A percentile compares a stretch with the other conserved stretches of the same genome.
Conservation (phyloP, 331 rosid genomes). For the Phaseolus coccineus region DNA sequence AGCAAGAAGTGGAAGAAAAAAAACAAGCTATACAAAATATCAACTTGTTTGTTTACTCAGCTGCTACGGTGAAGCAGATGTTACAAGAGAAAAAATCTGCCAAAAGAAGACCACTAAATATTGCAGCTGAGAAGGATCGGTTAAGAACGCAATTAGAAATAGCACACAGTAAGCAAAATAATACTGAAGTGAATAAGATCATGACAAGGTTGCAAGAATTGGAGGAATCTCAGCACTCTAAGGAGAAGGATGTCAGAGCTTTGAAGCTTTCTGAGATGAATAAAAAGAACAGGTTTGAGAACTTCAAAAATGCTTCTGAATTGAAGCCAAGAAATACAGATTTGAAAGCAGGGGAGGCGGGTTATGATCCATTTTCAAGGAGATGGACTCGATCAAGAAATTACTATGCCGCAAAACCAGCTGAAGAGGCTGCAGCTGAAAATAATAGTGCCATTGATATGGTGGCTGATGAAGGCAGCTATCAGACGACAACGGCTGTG, state of each 20-base stretch:
- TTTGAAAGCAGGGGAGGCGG: conserved; percentile 94
- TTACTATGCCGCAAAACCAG: conserved; percentile 73
- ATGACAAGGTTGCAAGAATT: conserved; percentile 71
- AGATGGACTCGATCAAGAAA: conserved; percentile 98
- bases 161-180: conserved; percentile 71
- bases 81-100: conserved; percentile 85
- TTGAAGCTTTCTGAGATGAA: conserved; percentile 95
- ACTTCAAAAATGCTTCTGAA: conserved; percentile 94
- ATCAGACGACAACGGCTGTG: conserved; percentile 44
- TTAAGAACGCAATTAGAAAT: conserved; percentile 76
- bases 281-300: conserved; percentile 90
- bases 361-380: conserved; percentile 99
- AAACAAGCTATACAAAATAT: conserved; percentile 73
- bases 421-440: conserved; percentile 56
- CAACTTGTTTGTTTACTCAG: conserved; percentile 80
- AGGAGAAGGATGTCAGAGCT: conserved; percentile 78
- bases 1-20: conserved; percentile 67
- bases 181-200: conserved; percentile 71
- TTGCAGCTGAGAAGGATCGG: conserved; percentile 96
- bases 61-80: conserved; percentile 95
- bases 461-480: conserved; percentile 45
- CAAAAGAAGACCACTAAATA: conserved; percentile 77
- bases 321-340: conserved; percentile 56
- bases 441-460: conserved; percentile 44
- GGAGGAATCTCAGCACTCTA: conserved; percentile 68